Percentiles rank a stretch among this genome's conserved stretches.
Conservation (phyloP, 257 asterid genomes). For the Solanum chiquidenum region DNA sequence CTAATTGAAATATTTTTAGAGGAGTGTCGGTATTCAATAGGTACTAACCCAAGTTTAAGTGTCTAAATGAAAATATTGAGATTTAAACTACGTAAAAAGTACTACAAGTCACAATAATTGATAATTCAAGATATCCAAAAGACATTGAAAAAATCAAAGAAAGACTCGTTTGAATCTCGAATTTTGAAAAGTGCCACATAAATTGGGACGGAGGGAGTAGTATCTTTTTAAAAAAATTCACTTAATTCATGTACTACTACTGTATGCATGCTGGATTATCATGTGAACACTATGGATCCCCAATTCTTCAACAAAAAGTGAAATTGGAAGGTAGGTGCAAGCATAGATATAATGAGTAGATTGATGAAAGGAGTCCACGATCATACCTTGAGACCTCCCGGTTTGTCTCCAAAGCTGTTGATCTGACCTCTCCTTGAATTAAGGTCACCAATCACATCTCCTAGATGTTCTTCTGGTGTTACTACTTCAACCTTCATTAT, state of each 20-base stretch:
- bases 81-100: neutral
- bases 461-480: constrained; percentile 95
- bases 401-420: constrained; percentile 87
- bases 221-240: neutral
- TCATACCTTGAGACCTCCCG: constrained; percentile 95
- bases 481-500: constrained; percentile 89
- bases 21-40: neutral
- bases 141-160: neutral
- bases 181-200: neutral
- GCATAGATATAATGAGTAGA: neutral
- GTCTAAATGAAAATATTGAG: neutral
- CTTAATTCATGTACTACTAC: neutral
- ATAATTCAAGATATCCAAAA: neutral
- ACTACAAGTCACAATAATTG: neutral
- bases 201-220: neutral
- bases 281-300: neutral
- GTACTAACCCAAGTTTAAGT: neutral
- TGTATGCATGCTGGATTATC: neutral
- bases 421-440: constrained; percentile 96
- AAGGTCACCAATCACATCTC: constrained; percentile 94
- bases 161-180: neutral
- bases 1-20: neutral
- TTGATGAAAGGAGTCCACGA: neutral
- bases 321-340: neutral
- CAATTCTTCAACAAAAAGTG: neutral